Evolutionary conservation across 495 filamentous ascomycete genomes (phyloP), one percentile per base, ranked within the genome.

Genomic region (Penicillium argentinense): DNA sequence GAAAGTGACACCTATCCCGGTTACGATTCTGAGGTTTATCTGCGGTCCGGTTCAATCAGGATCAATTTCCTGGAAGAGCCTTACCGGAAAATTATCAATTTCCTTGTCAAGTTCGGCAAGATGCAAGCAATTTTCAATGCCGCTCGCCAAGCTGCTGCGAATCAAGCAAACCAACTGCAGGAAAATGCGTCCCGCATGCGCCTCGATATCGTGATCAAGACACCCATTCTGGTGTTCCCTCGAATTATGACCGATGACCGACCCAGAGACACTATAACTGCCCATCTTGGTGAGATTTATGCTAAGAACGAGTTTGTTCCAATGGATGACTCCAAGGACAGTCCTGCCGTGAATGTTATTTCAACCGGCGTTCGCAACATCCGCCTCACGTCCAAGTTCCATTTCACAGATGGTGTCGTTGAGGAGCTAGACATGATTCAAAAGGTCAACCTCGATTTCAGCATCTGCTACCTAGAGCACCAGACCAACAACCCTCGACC

Each of bases 101-200:
- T 97, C 67, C 74, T 91, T 22, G 88, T 98, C 57, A 98, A 98
- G 55, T 98, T 98, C 59, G 93, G 93, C 46, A 95, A 95, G 69
- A 98, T 98, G 93, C 93, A 97, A 67, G 91, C 93, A 17, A 91
- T 98, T 37, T 97, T 96, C 76, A 97, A 98, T 63, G 92, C 93
- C 14, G 93, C 93, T 16, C 82, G 95, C 18, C 89, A 91, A 66
- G 93, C 93, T 40, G 93, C 93, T n/a, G 88, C 91, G 18, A 91
- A 87, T 48, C 91, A 96, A 64, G 93, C 93, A 5, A 95, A 80
- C 39, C 89, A 97, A 63, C 76, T 98, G 9, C 92, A 97, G 57
- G 84, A 97, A 54, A 89, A 83, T 61, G 87, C 87, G 3, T 87
- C 83, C 54, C 88, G 88, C 45, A 88, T 97, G 72, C 88, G 93